Base-by-base conservation (phyloP, 2,329 filamentous ascomycete genomes). In the Aspergillus novoparasiticus region DNA sequence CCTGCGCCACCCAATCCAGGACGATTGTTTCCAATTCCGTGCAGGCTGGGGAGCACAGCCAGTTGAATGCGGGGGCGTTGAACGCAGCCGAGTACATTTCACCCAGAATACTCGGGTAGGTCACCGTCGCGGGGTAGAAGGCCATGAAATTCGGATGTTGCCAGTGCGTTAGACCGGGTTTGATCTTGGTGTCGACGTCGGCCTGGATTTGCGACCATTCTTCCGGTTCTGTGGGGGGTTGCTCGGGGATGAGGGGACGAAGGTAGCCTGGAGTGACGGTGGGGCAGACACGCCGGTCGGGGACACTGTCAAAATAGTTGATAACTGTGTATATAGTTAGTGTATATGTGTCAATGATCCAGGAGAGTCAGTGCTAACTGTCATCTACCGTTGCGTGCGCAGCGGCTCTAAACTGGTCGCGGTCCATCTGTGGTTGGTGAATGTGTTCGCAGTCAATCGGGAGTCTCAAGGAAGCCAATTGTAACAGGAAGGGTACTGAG, bases 121-220 rank as follows among this genome's bases (percentile, higher is more conserved):
- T 92, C 59, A 89, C 89, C 28, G 87, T 89, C 57, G 92, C 92
- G 1, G 94, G 91, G 80, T 95, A 98, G 83, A 96, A 98, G 51
- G 94, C 94, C 87, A 97, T 92, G 84, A 97, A 98, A 74, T 94
- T 93, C 19, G 93, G 94, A 2, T 89, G 92, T 76, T 96, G 90
- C 93, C 94, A 98, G 80, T 97, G 94, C 0, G 94, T 97, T 60
- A 98, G 83, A 6, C 94, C 94, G 0, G 94, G 94, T 75, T 97
- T 87, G 74, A 98, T 97, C 75, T 95, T 92, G 51, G 85, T 81
- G 71, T 94, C 90, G 58, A 98, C 89, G 75, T 98, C 94, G 62
- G 87, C 84, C 71, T 93, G 91, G 73, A 98, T 97, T 58, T 87
- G 83, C 26, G 83, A 80, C 92, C 94, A 97, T 73, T 75, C 65